Conservation (phyloP, 768 basidiomycete genomes). For the Tricholoma sp. region DNA sequence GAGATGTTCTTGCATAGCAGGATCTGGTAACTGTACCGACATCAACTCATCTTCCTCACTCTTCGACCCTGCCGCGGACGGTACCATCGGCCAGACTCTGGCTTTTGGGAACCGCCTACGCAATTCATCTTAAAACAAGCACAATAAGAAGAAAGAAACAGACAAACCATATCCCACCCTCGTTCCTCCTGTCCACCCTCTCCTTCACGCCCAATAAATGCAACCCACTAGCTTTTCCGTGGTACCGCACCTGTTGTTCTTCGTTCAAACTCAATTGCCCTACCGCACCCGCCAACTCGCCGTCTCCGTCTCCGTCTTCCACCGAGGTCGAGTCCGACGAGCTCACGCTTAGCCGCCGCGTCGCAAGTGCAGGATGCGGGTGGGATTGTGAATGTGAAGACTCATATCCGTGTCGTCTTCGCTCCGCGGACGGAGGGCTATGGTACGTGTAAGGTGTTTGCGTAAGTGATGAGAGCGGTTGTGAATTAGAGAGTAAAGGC, state of each 20-base stretch:
- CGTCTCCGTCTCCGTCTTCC: constrained; percentile 23
- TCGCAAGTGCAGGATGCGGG: not conserved
- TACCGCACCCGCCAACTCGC: constrained; percentile 58
- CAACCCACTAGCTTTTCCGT: constrained; percentile 80
- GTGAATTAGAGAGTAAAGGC: too few relatives aligned
- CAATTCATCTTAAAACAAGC: not conserved
- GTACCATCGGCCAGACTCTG: constrained; percentile 78
- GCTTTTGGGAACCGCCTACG: constrained; percentile 79
- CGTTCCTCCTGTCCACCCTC: constrained; percentile 58
- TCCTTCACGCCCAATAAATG: constrained; percentile 64
- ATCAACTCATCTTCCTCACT: constrained; percentile 32
- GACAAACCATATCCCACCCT: constrained; percentile 70
- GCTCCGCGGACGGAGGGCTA: too few relatives aligned
- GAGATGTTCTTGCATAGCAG: constrained; percentile 57
- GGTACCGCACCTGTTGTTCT: constrained; percentile 79
- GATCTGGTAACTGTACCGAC: constrained; percentile 46
- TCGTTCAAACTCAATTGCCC: constrained; percentile 88
- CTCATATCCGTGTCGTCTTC: not conserved
- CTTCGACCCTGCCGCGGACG: constrained; percentile 13
- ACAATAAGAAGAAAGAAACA: constrained; percentile 1
- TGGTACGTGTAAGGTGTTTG: too few relatives aligned
- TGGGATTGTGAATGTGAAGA: not conserved
- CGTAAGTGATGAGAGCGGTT: too few relatives aligned
- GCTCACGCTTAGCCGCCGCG: constrained; percentile 9
- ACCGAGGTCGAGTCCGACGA: constrained; percentile 14